Base-by-base conservation (phyloP, 495 filamentous ascomycete species). In the Penicillium cosmopolitanum region DNA sequence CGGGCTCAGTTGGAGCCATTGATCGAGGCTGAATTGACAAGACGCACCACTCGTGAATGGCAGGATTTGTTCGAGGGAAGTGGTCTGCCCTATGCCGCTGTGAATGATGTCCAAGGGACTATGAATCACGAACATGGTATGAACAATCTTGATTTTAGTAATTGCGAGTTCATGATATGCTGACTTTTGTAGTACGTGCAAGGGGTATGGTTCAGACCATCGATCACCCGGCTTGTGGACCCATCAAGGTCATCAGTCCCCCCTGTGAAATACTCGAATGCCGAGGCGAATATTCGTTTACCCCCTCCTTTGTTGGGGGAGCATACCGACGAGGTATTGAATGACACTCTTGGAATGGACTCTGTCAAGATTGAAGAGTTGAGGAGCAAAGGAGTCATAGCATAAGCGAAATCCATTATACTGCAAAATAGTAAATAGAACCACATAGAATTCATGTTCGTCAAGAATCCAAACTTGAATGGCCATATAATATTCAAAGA, bases 191-290 rank as follows among this genome's bases (percentile, higher is more conserved):
- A 86, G 92, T 92, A 4, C 78, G 81, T 50, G 93, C 93, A 18
- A 80, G 93, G 42, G 80, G 86, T 47, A 97, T 98, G 93, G 87
- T 98, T 9, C 81, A 86, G 13, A 87, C 92, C 62, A 78, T 96
- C 19, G 84, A 96, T 2, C 93, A 98, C 68, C 85, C 82, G 2
- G 70, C 77, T 5, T 96, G 91, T 66, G 93, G 93, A 3, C 82
- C 85, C 5, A 89, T 97, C 60, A 92, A 91, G 73, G 67, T 97
- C 50, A 84, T 98, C n/a, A 96, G 93, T n/a, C 65, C 91, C 93
- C n/a, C 94, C 94, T 0, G 85, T 98, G 56, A 98, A 98, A 72
- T 97, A 89, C 73, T 95, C 90, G 8, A 83, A 91, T 55, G 87
- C 88, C n/a, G 83, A 81, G 60, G 34, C 54, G 35, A 53, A 57